phyloP scores from a whole-genome alignment of 495 filamentous ascomycete genomes.

The Podospora anserina region DNA sequence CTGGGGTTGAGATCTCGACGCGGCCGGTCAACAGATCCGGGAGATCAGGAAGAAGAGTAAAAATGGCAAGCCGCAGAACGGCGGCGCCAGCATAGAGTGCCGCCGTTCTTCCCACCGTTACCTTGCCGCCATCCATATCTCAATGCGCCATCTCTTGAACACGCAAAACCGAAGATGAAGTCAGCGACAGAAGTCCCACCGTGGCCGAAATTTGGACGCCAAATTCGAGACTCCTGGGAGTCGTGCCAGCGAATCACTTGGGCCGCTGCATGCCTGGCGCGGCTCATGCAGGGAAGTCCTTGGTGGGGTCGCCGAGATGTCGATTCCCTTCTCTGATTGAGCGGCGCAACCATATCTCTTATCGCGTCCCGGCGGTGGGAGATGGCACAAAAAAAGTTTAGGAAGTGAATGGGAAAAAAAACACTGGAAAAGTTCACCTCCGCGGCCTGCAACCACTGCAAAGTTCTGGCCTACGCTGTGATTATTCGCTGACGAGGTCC shows the following conservation, averaged over 20 bases:
- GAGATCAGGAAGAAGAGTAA: constrained; percentile 75
- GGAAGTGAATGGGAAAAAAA: constrained; percentile 36
- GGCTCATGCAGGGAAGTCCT: background rate
- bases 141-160: constrained; percentile 35
- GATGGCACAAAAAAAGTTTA: constrained; percentile 32
- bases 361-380: constrained; percentile 29
- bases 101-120: constrained; percentile 59
- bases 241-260: constrained; percentile 23
- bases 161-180: constrained; percentile 9
- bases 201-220: constrained; percentile 13
- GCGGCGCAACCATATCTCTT: constrained; percentile 17
- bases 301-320: constrained; percentile 15
- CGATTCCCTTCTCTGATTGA: background rate
- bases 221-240: constrained; percentile 7
- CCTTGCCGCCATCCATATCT: constrained; percentile 46
- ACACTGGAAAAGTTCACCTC: constrained; percentile 25
- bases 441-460: constrained; percentile 9
- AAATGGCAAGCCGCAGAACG: constrained; percentile 74
- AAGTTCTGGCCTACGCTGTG: background rate
- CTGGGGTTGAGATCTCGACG: constrained; percentile 94
- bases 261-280: constrained; percentile 11
- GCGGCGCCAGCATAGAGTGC: constrained; percentile 74
- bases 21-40: constrained; percentile 83
- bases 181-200: constrained; percentile 7
- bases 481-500: background rate